A percentile compares a stretch with the other conserved stretches of the same genome.
Conservation (phyloP, 108 stramenopile species). For the Craspedostauros australis region DNA sequence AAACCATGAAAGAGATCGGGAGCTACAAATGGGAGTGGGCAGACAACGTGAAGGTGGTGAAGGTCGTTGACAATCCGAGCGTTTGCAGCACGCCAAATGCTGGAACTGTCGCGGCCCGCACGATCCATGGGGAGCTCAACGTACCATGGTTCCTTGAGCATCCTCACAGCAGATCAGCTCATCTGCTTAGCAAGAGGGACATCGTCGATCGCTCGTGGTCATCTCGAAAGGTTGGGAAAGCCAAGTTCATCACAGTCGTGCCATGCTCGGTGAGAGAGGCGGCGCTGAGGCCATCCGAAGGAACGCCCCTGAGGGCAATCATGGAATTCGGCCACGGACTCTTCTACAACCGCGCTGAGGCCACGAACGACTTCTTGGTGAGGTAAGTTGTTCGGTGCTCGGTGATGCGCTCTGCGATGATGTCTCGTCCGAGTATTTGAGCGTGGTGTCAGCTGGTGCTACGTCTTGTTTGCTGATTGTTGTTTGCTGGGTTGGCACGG, state of each 20-base stretch:
- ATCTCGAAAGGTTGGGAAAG: too few relatives aligned
- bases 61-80: too few relatives aligned
- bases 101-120: slow-evolving; percentile 20
- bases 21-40: slow-evolving; percentile 21
- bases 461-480: too few relatives aligned
- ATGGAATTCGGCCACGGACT: slow-evolving; percentile 66
- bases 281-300: neutral
- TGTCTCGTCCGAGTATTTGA: too few relatives aligned
- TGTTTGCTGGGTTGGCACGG: too few relatives aligned
- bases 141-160: slow-evolving; percentile 44
- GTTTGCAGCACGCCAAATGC: too few relatives aligned
- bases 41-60: slow-evolving; percentile 15
- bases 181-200: slow-evolving; percentile 3
- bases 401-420: too few relatives aligned
- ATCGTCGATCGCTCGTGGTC: slow-evolving; percentile 3
- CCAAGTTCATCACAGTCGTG: slow-evolving; percentile 43
- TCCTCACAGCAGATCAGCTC: slow-evolving; percentile 9
- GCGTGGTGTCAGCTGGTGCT: too few relatives aligned
- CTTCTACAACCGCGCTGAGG: slow-evolving; percentile 36
- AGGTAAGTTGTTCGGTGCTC: slow-evolving; percentile 1
- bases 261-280: slow-evolving; percentile 43
- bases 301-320: slow-evolving; percentile 28
- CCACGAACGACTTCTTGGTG: slow-evolving; percentile 6
- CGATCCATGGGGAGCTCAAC: slow-evolving; percentile 36
- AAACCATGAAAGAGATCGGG: slow-evolving; percentile 21